These are phyloP conservation scores for Cymbomonas tetramitiformis DNA, from an alignment of 139 green algal species.

Conservation along the genomic window DNA sequence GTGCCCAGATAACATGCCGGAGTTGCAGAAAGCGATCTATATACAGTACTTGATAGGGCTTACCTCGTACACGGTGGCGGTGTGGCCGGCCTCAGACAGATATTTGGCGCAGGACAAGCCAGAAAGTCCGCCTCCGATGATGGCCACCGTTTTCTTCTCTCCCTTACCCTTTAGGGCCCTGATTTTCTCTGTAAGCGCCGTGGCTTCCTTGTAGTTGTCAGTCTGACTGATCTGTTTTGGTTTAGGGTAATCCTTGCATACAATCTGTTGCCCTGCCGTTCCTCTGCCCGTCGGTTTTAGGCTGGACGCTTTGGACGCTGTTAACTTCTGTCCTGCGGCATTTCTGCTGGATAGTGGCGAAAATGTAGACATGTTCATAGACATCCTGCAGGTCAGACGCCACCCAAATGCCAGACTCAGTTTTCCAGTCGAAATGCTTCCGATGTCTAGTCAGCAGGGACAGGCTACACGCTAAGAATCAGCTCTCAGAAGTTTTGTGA, in stretches of 20 bases:
- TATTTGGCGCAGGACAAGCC: conserved; percentile 40
- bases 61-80: conserved; percentile 34
- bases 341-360: not conserved
- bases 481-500: no score
- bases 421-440: no score
- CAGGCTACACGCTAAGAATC: no score
- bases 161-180: conserved; percentile 3
- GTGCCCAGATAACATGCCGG: no score
- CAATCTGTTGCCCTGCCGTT: not conserved
- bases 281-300: not conserved
- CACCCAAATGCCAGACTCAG: no score
- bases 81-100: conserved; percentile 35
- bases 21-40: no score
- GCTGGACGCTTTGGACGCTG: not conserved
- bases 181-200: conserved; percentile 8
- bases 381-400: no score
- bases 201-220: conserved; percentile 16
- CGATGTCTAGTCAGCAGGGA: no score
- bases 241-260: conserved; percentile 14
- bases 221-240: conserved; percentile 19
- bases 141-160: conserved; percentile 21
- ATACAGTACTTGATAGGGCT: no score
- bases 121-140: conserved; percentile 33
- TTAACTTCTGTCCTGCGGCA: not conserved
- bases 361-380: not conserved